Evolutionary conservation across 1,284 basidiomycete genomes (phyloP).

Genomic region (Malassezia dermatis): DNA sequence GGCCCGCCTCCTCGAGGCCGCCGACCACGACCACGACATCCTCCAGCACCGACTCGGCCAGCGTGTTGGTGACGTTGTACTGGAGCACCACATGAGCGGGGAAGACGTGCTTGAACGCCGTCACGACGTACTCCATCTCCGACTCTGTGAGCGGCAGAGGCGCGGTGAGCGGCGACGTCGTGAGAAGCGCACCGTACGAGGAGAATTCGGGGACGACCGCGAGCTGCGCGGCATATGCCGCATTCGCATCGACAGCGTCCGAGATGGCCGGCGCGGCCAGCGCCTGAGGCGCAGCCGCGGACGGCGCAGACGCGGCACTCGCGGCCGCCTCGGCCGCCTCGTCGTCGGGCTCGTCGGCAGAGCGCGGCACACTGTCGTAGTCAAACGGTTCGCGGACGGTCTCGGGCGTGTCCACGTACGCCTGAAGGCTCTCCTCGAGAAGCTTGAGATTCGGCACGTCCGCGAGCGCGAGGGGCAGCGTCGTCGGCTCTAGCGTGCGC

Average conservation of each 20-base stretch:
- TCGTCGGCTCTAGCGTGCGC: conserved; percentile 62
- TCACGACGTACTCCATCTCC: conserved; percentile 96
- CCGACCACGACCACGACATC: conserved; percentile 71
- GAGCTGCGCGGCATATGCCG: conserved; percentile 74
- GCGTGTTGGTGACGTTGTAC: conserved; percentile 97
- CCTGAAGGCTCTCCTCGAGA: conserved; percentile 33
- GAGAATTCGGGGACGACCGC: conserved; percentile 74
- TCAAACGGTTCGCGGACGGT: conserved; percentile 30
- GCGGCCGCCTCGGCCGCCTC: neutral
- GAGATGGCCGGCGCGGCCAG: neutral
- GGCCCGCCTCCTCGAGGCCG: conserved; percentile 66
- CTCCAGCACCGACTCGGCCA: conserved; percentile 92
- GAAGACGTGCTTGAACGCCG: conserved; percentile 93
- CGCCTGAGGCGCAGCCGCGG: conserved; percentile 52
- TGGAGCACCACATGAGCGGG: conserved; percentile 76
- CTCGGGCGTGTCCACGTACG: conserved; percentile 30
- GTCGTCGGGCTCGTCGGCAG: conserved; percentile 9
- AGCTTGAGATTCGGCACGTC: conserved; percentile 52
- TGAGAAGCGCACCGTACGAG: conserved; percentile 74
- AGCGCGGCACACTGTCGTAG: conserved; percentile 29
- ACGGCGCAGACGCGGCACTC: conserved; percentile 3
- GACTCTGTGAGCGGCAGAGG: conserved; percentile 71
- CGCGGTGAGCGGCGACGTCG: conserved; percentile 68
- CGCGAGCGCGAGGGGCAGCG: conserved; percentile 54
- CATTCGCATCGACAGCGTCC: conserved; percentile 1